A percentile compares a stretch with the other conserved stretches of the same genome.
These are phyloP conservation scores for Apiospora rasikravindrae DNA, from an alignment of 2,329 filamentous ascomycete genomes.

Conservation along the genomic window DNA sequence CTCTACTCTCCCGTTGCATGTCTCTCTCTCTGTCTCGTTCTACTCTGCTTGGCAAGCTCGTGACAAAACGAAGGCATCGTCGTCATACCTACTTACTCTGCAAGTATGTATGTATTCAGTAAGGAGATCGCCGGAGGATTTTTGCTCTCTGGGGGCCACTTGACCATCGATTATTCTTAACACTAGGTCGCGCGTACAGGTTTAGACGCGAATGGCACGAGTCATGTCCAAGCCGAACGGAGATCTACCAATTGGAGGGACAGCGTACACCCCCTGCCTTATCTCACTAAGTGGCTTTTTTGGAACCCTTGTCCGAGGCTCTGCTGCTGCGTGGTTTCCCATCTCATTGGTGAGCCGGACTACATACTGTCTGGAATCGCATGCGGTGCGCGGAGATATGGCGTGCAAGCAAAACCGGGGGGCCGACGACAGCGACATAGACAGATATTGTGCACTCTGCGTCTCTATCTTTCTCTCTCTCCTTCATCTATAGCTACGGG, in stretches of 20 bases:
- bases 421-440: background rate
- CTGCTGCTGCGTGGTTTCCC: background rate
- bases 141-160: background rate
- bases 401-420: background rate
- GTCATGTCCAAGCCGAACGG: background rate
- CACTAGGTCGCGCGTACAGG: background rate
- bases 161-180: background rate
- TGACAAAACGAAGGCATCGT: background rate
- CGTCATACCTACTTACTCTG: too few relatives aligned
- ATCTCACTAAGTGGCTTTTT: background rate
- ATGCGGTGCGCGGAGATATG: background rate
- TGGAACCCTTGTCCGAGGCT: background rate
- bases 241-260: constrained; percentile 6
- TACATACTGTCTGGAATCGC: background rate
- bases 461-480: background rate
- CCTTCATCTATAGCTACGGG: background rate
- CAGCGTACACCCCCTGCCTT: background rate
- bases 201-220: constrained; percentile 1
- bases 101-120: background rate
- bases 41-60: background rate
- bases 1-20: background rate
- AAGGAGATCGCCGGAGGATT: background rate
- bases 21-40: background rate
- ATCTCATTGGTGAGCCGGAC: background rate
- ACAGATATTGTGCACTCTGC: background rate